Evolutionary conservation across 352 stramenopile genomes (phyloP), one percentile per base, ranked within the genome.

Genomic region (Phytophthora melonis): DNA sequence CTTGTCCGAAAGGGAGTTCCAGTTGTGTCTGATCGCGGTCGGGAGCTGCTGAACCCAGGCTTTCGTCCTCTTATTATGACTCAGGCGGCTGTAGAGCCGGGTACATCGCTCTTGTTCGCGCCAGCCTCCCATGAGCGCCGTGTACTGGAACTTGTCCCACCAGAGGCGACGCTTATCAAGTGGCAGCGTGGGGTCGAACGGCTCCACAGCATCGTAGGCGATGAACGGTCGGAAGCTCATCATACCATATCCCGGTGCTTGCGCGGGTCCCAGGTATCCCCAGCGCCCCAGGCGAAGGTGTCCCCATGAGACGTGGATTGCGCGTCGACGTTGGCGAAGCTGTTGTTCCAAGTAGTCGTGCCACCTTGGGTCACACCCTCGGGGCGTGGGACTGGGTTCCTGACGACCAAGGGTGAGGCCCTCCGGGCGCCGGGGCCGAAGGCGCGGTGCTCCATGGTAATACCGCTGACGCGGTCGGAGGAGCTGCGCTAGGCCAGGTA

Each of bases 131-230:
- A 58, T 67, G 4, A 41, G 11, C 1, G 32, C 49, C 0, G 32
- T 67, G 8, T 59, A 59, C 32, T 67, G 60, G 49, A 67, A 67
- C 14, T 67, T 67, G 10, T 59, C 60, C 60, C 60, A 59, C 49
- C 49, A 67, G 3, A 53, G 14, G 0, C 60, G 60, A 2, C 60
- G 60, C 23, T 67, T 67, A 5, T 67, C 60, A 19, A 67, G 19
- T 0, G 60, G 32, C 0, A 52, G 4, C 3, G 30, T 53, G 1
- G 60, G 47, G 49, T 67, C 60, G 60, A 59, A 59, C n/a, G 60
- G 60, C 3, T 67, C 30, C 0, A 59, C 60, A 0, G 34, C 30
- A n/a, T 67, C 60, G 18, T 66, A 66, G 1, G 45, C 45, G 11
- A 39, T 58, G 18, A 66, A 66, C 0, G 45, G 32, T 2, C 59